phyloP scores from a whole-genome alignment of 106 monocot genomes.

The Platanthera zijinensis region DNA sequence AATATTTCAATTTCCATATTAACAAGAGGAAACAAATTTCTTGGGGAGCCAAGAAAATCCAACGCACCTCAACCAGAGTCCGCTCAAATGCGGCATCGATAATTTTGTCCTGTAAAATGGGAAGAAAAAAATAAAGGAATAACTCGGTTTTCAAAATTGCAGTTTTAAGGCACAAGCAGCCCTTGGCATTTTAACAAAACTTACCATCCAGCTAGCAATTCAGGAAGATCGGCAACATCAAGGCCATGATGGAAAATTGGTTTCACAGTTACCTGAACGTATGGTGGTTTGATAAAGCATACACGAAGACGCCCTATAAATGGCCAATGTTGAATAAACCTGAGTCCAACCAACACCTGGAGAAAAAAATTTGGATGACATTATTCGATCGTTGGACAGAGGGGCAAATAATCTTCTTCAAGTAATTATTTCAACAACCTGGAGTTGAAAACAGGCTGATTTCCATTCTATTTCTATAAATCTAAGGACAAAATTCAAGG shows the following conservation, averaged over 20 bases:
- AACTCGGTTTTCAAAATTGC: not conserved
- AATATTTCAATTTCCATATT: not conserved
- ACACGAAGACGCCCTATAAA: constrained; percentile 69
- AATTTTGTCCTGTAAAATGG: not conserved
- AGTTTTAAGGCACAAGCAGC: not conserved
- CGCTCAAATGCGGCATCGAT: constrained; percentile 18
- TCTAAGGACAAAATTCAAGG: not conserved
- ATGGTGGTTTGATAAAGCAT: constrained; percentile 85
- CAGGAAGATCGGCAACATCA: constrained; percentile 92
- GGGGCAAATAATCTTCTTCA: not conserved
- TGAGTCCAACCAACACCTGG: constrained; percentile 71
- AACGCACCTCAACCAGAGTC: constrained; percentile 23
- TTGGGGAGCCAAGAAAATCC: not conserved
- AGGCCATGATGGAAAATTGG: constrained; percentile 76
- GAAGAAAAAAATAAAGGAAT: not conserved
- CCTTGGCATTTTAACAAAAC: constrained; percentile 8
- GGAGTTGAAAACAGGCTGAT: not conserved
- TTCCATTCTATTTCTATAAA: not conserved
- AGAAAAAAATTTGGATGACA: not conserved
- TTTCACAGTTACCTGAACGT: constrained; percentile 88
- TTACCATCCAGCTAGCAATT: constrained; percentile 91
- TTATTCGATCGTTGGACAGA: not conserved
- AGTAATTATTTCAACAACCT: not conserved
- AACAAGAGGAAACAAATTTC: constrained; percentile 1
- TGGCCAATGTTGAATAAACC: constrained; percentile 74